Percentiles rank a stretch among this genome's conserved stretches.
phyloP scores from a whole-genome alignment of 2,329 filamentous ascomycete species.

The Trichoderma arundinaceum region DNA sequence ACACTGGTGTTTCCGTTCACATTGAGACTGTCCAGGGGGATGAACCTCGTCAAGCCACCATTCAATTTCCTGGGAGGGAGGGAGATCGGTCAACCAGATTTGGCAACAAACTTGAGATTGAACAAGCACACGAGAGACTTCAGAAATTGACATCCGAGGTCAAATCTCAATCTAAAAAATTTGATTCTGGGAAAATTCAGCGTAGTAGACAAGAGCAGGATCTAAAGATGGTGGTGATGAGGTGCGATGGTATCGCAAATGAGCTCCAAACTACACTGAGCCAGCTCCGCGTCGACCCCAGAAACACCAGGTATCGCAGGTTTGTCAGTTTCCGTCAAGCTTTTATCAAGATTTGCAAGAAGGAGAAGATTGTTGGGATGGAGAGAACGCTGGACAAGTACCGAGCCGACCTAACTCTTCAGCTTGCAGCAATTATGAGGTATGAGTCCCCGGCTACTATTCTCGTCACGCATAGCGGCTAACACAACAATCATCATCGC shows the following conservation, averaged over 20 bases:
- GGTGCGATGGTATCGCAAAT: neutral
- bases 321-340: neutral
- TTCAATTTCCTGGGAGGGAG: neutral
- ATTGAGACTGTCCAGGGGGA: neutral
- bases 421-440: neutral
- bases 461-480: neutral
- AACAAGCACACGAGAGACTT: neutral
- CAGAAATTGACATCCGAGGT: neutral
- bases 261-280: neutral
- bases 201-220: neutral
- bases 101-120: neutral
- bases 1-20: too few relatives aligned
- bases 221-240: neutral
- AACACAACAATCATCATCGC: rapidly evolving
- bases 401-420: neutral
- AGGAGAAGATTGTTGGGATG: neutral
- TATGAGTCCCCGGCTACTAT: neutral
- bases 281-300: neutral
- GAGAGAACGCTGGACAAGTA: neutral
- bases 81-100: neutral
- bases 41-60: neutral
- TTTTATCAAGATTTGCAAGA: neutral
- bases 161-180: neutral
- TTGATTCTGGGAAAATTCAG: neutral
- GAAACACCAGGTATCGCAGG: neutral